Evolutionary conservation across 768 basidiomycete genomes (phyloP).

Genomic region (Imleria badia): DNA sequence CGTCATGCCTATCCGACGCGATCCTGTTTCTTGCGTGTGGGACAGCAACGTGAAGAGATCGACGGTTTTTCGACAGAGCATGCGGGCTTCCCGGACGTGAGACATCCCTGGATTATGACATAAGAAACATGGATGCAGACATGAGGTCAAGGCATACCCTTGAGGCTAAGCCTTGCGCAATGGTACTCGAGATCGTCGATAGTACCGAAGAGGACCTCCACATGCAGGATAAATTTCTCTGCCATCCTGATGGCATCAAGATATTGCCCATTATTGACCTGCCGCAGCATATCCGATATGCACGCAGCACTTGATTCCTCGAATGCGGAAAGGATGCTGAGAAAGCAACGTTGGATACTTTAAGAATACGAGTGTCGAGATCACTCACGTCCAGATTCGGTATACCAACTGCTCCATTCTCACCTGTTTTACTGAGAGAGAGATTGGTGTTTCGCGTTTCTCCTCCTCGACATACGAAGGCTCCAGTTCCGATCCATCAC

Average conservation of each 20-base stretch:
- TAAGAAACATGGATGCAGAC: constrained; percentile 10
- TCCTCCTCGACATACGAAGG: constrained; percentile 77
- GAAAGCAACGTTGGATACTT: constrained; percentile 12
- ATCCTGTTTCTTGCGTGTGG: constrained; percentile 90
- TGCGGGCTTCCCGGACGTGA: constrained; percentile 95
- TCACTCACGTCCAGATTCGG: constrained; percentile 95
- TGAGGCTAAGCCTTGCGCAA: constrained; percentile 75
- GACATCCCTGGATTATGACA: constrained; percentile 72
- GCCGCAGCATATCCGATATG: constrained; percentile 97
- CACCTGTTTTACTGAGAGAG: constrained; percentile 86
- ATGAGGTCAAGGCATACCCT: constrained; percentile 57
- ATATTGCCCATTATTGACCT: constrained; percentile 96
- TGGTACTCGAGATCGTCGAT: constrained; percentile 95
- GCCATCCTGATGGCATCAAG: constrained; percentile 97
- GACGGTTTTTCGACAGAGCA: constrained; percentile 98
- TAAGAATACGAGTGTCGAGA: background rate
- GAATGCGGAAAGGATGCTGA: constrained; percentile 90
- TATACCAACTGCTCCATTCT: constrained; percentile 98
- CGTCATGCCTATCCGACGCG: constrained; percentile 92
- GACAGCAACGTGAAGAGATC: constrained; percentile 96
- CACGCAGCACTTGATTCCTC: constrained; percentile 99
- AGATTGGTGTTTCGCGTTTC: constrained; percentile 66
- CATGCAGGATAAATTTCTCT: constrained; percentile 97
- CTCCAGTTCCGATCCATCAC: constrained; percentile 51
- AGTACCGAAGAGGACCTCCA: constrained; percentile 94